A percentile compares a stretch with the other conserved stretches of the same genome.
phyloP scores from a whole-genome alignment of 805 yeast species.

The Candida lessepsii region DNA sequence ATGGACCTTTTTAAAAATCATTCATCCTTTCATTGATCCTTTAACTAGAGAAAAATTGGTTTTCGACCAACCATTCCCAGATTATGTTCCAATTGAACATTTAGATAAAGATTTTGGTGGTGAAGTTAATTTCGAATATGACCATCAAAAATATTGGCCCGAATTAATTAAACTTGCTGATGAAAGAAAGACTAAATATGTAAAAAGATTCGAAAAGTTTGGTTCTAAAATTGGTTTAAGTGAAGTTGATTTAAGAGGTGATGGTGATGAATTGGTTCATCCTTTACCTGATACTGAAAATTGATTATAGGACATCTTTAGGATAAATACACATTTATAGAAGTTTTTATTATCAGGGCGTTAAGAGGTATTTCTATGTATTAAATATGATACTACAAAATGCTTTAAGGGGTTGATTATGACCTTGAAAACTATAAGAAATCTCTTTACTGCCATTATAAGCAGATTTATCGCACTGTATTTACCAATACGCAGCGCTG shows the following conservation, averaged over 20 bases:
- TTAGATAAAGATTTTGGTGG: conserved; percentile 88
- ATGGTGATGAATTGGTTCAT: conserved; percentile 26
- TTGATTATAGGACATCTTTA: too few species aligned
- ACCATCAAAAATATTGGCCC: conserved; percentile 80
- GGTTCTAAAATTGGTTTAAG: conserved; percentile 74
- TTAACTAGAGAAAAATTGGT: conserved; percentile 90
- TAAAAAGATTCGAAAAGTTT: conserved; percentile 65
- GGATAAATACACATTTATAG: too few species aligned
- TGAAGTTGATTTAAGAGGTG: conserved; percentile 72
- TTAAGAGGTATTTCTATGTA: too few species aligned
- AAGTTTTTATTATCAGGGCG: too few species aligned
- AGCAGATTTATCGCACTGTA: too few species aligned
- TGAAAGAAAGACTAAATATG: conserved; percentile 58
- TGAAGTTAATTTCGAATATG: conserved; percentile 74
- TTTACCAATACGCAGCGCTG: too few species aligned
- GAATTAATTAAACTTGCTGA: conserved; percentile 60
- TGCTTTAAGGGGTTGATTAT: too few species aligned
- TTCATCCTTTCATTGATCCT: conserved; percentile 96
- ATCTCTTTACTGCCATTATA: too few species aligned
- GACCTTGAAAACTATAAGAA: too few species aligned
- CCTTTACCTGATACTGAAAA: conserved; percentile 23
- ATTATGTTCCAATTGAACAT: conserved; percentile 79
- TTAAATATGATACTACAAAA: too few species aligned
- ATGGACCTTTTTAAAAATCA: conserved; percentile 86
- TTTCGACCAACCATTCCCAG: conserved; percentile 81